Evolutionary conservation across 768 basidiomycete species (phyloP).

Genomic region (Leccinum imitatum): DNA sequence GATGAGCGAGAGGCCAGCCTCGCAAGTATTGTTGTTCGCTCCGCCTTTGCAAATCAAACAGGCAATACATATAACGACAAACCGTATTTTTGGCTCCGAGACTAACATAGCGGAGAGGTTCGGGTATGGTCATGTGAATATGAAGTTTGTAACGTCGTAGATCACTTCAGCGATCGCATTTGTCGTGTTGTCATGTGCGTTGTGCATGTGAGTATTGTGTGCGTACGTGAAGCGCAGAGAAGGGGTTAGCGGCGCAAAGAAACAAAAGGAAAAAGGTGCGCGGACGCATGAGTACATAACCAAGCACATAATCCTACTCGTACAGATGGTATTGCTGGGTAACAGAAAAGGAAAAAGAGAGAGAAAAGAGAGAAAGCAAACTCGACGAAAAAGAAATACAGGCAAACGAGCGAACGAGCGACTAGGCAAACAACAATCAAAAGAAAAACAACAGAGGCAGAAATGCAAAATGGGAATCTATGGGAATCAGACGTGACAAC

Average conservation of each 20-base stretch:
- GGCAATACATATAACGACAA: background rate
- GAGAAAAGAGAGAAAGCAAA: background rate
- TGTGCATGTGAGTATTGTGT: background rate
- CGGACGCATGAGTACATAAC: constrained; percentile 15
- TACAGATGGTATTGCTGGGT: constrained; percentile 21
- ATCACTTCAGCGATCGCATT: background rate
- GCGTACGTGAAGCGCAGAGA: background rate
- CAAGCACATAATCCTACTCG: constrained; percentile 15
- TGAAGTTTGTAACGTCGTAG: background rate
- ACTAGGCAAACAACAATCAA: constrained; percentile 13
- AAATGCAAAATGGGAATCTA: constrained; percentile 10
- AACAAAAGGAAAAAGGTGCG: background rate
- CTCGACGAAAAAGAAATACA: constrained; percentile 4
- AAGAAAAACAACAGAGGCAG: constrained; percentile 12
- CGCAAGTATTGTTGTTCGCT: no score
- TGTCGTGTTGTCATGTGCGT: background rate
- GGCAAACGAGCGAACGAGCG: constrained; percentile 1
- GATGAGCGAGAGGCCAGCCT: no score
- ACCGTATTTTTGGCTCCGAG: background rate
- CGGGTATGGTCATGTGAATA: background rate
- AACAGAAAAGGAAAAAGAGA: constrained; percentile 1
- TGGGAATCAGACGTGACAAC: constrained; percentile 13
- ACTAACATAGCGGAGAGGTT: no score
- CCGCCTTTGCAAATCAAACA: background rate
- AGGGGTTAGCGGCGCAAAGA: background rate